These are phyloP conservation scores for Telfairia occidentalis DNA, from an alignment of 331 rosid genomes.

Conservation along the genomic window DNA sequence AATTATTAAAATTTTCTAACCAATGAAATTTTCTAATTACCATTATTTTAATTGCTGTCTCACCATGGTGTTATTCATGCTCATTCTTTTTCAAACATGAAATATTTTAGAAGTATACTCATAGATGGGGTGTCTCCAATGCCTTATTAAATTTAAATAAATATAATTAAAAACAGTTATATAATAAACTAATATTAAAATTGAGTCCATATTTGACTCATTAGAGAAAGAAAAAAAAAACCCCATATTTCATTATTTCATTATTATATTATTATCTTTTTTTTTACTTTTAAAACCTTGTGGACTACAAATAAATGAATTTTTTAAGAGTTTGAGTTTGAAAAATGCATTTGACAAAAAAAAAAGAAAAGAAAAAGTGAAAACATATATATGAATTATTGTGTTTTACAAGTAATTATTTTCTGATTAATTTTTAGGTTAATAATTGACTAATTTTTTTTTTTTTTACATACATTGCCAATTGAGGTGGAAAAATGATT, in stretches of 20 bases:
- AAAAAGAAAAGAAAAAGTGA: neutral
- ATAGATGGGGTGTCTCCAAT: neutral
- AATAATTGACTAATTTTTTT: neutral
- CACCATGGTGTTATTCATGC: neutral
- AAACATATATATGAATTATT: neutral
- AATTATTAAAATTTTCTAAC: too few species aligned
- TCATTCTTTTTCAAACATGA: neutral
- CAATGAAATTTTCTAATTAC: too few species aligned
- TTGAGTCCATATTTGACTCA: neutral
- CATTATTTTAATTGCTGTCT: neutral
- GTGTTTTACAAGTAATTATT: neutral
- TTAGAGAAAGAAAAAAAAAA: neutral
- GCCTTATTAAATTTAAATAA: neutral
- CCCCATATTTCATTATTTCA: neutral
- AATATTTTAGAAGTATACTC: neutral
- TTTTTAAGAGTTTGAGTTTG: neutral
- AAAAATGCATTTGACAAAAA: neutral
- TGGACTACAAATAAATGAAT: neutral
- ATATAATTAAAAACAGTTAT: too few species aligned
- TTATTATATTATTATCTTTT: neutral
- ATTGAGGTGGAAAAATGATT: neutral
- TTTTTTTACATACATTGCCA: neutral
- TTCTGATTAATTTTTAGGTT: neutral
- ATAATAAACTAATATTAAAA: neutral
- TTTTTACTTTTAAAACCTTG: neutral